phyloP scores from a whole-genome alignment of 2,329 filamentous ascomycete genomes.

The Neonectria magnoliae region DNA sequence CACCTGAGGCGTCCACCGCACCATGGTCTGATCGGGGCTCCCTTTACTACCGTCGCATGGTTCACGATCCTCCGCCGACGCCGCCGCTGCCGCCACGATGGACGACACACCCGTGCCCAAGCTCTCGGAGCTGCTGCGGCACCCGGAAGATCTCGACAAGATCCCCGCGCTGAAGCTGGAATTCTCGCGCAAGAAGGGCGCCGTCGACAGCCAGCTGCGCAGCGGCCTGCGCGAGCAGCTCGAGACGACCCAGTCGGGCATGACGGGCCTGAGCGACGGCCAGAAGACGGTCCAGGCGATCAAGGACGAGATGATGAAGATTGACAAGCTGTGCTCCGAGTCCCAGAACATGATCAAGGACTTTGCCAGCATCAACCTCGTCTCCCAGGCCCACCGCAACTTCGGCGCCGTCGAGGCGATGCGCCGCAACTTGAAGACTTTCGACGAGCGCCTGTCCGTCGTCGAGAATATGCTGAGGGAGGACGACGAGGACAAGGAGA shows the following conservation, averaged over 20 bases:
- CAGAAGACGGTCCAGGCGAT: conserved; percentile 92
- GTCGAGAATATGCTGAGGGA: conserved; percentile 83
- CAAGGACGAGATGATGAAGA: conserved; percentile 98
- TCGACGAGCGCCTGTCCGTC: conserved; percentile 78
- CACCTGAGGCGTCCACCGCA: conserved; percentile 19
- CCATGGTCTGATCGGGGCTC: conserved; percentile 43
- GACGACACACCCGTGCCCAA: conserved; percentile 76
- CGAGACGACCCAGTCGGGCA: conserved; percentile 92
- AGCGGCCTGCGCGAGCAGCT: conserved; percentile 91
- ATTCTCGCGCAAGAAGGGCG: conserved; percentile 92
- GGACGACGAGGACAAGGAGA: conserved; percentile 86
- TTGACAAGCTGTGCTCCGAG: conserved; percentile 96
- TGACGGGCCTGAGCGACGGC: conserved; percentile 87
- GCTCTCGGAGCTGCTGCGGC: conserved; percentile 91
- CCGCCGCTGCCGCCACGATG: conserved; percentile 43
- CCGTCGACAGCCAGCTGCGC: conserved; percentile 89
- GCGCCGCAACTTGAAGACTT: conserved; percentile 89
- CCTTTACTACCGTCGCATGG: conserved; percentile 33
- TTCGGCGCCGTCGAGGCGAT: conserved; percentile 94
- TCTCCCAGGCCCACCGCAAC: conserved; percentile 95
- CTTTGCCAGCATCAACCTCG: conserved; percentile 90
- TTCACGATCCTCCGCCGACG: conserved; percentile 30
- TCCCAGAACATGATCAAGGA: conserved; percentile 97
- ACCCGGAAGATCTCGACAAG: conserved; percentile 97
- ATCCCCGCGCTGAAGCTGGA: conserved; percentile 89